A percentile compares a stretch with the other conserved stretches of the same genome.
Evolutionary conservation across 116 monocot species (phyloP).

Genomic region (Dioscorea cayenensis): DNA sequence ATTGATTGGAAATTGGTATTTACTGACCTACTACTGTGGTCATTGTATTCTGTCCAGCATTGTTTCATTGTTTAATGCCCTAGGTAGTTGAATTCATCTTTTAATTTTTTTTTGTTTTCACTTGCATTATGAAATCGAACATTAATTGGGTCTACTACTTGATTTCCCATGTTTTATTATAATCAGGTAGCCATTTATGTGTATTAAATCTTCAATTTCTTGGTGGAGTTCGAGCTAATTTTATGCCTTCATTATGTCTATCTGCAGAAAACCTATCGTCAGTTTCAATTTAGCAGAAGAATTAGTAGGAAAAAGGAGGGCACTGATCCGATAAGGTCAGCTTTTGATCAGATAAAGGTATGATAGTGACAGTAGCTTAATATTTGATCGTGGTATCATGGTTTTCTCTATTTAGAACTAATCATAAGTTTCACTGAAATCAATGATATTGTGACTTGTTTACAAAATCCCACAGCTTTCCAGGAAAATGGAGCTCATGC

Average conservation of each 20-base stretch:
- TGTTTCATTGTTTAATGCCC: too few relatives aligned
- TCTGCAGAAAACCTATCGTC: constrained; percentile 54
- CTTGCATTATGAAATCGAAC: too few relatives aligned
- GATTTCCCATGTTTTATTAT: background rate
- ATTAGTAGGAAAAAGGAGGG: constrained; percentile 52
- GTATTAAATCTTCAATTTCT: background rate
- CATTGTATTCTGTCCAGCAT: too few relatives aligned
- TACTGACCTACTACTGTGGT: too few relatives aligned
- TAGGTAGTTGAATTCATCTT: too few relatives aligned
- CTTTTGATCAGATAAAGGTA: constrained; percentile 94
- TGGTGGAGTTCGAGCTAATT: background rate
- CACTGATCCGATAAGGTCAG: constrained; percentile 73
- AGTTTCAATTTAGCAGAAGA: constrained; percentile 36
- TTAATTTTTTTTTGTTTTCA: too few relatives aligned
- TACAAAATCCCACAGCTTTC: too few relatives aligned
- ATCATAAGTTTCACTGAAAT: too few relatives aligned
- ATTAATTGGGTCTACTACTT: background rate
- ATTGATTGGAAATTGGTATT: too few relatives aligned
- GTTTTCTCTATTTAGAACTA: too few relatives aligned
- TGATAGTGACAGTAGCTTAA: background rate
- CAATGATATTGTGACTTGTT: too few relatives aligned
- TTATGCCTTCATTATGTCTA: background rate
- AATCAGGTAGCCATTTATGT: background rate
- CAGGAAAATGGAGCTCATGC: too few relatives aligned
- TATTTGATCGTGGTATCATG: background rate